Base-by-base conservation (phyloP, 2,329 filamentous ascomycete genomes). In the Sphaerulina populicola region DNA sequence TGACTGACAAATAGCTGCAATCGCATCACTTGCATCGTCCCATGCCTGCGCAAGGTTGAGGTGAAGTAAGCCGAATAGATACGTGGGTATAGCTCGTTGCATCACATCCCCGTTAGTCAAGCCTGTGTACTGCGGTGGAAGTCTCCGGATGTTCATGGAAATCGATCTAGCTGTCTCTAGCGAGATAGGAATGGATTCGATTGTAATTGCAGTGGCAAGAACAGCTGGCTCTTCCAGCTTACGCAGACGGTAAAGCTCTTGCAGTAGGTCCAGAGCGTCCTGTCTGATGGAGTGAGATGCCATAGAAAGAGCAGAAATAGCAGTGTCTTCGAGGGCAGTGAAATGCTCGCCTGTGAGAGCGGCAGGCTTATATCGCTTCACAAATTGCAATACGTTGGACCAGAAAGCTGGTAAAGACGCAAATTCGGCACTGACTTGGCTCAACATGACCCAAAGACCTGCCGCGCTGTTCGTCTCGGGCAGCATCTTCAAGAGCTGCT, bases 1-100 rank as follows among this genome's bases (percentile, higher is more conserved):
- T 18, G 77, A 77, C 58, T 86, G 78, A 15, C 82, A 79, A 48
- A 98, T 82, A 46, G 83, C 77, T 62, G 88, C 85, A 62, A 98
- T 71, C 0, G 86, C 82, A 49, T 82, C 78, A 45, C 85, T 81
- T 0, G 87, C 80, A 61, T 94, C 88, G 54, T 94, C 87, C 87
- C 91, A 96, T 5, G 94, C 75, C 33, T 88, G 88, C 0, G 89
- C 80, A 57, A 96, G 76, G 59, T 85, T 87, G 44, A 94, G 82
- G 0, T 90, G 93, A 53, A 97, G 77, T 69, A 96, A 78, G 44
- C 93, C 93, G 61, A 96, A 95, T 61, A 88, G 82, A 62, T 90
- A 97, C 0, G 80, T 77, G 0, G 90, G 86, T 29, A 97, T 77
- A 6, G 88, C 81, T 60, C 79, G 77, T 52, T 79, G 75, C 57